Evolutionary conservation across 345 rosid species (phyloP).

Genomic region (Aethionema arabicum): DNA sequence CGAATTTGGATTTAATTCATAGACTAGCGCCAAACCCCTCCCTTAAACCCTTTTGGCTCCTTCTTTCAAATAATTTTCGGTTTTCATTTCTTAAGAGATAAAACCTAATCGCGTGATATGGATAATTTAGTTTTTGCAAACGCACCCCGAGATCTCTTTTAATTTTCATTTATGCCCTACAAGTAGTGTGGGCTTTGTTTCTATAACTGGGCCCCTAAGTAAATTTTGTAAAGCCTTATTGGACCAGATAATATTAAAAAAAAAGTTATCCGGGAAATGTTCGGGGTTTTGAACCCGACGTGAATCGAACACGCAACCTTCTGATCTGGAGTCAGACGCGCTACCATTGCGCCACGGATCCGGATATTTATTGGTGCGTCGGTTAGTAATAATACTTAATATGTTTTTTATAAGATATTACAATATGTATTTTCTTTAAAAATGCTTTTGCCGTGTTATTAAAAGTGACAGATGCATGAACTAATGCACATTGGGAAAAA

Average conservation of each 20-base stretch:
- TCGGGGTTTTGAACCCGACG: constrained; percentile 56
- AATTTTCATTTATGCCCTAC: background rate
- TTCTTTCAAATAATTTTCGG: constrained; percentile 1
- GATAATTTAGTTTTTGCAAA: background rate
- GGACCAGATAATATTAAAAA: no score
- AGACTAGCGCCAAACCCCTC: background rate
- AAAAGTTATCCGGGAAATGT: background rate
- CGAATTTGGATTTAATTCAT: constrained; percentile 15
- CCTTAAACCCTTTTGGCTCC: constrained; percentile 33
- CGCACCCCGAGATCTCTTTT: background rate
- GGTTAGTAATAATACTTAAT: background rate
- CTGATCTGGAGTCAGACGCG: constrained; percentile 87
- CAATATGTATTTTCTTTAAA: no score
- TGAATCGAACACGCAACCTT: constrained; percentile 87
- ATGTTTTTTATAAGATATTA: background rate
- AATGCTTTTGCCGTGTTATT: no score
- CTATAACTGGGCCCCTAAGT: background rate
- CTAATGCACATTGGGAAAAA: no score
- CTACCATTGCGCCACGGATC: constrained; percentile 97
- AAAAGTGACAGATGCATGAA: no score
- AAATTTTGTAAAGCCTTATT: no score
- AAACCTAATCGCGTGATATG: constrained; percentile 23
- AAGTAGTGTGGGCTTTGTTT: constrained; percentile 24
- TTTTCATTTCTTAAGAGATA: constrained; percentile 14
- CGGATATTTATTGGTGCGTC: constrained; percentile 18